Base-by-base conservation (phyloP, 2,329 filamentous ascomycete species). In the Paraphoma sp. region DNA sequence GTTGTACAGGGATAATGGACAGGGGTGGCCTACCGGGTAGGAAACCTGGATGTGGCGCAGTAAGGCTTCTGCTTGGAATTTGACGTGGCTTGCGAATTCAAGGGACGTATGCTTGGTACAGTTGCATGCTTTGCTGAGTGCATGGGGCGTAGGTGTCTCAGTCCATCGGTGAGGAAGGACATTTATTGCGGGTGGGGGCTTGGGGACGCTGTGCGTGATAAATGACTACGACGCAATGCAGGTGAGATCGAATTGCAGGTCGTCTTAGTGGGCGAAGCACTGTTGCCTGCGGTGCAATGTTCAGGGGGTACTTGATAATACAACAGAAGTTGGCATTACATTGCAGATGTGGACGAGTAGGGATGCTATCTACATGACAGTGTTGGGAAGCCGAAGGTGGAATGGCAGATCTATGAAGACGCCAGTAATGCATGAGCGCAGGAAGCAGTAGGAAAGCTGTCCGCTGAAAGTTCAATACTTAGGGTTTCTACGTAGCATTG, bases 21-120 rank as follows among this genome's bases (percentile, higher is more conserved):
- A 48, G 29, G 45, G 51, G 31, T 38, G 14, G 49, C 23, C 49
- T 45, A 51, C 42, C 29, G 42, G 42, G 40, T 23, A 23, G 31
- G 49, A 33, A 41, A 41, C 38, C 41, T 51, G 16, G 49, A n/a
- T 51, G 49, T 51, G 42, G 42, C 42, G 42, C 42, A 51, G 49
- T 45, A 40, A 42, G 30, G 42, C 40, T 45, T 3, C 23, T 23
- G 16, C 29, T 36, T 51, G n/a, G 41, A 51, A 40, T 17, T 51
- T 41, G 17, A 38, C n/a, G 6, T 38, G 33, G 10, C 33, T 11
- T 38, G 10, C 10, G 3, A 11, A 38, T 38, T 11, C 40, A 31
- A 28, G 11, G 29, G 11, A 51, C 41, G 16, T 28, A 43, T 51
- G 40, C 18, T 29, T 23, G 33, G 29, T 18, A 23, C n/a, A n/a